A percentile compares a stretch with the other conserved stretches of the same genome.
Evolutionary conservation across 2,329 filamentous ascomycete genomes (phyloP).

Genomic region (Pseudogymnoascus destructans): DNA sequence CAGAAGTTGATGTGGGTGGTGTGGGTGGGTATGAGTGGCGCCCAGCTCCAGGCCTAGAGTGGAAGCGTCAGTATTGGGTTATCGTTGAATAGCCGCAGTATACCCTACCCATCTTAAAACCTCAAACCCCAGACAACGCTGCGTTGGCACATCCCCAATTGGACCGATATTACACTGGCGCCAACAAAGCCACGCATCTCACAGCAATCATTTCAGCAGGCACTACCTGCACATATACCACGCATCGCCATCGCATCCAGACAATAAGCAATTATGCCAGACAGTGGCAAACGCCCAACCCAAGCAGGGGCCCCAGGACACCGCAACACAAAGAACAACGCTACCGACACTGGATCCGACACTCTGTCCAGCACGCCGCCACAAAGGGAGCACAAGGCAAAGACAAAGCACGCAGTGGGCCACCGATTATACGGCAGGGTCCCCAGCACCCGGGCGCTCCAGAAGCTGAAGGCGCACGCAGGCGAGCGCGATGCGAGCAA

Average conservation of each 20-base stretch:
- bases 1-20: not conserved
- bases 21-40: not conserved
- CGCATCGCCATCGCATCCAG: not conserved
- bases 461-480: constrained; percentile 21
- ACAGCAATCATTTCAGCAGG: not conserved
- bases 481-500: constrained; percentile 15
- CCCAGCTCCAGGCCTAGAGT: constrained; percentile 6
- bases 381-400: constrained; percentile 17
- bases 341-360: constrained; percentile 12
- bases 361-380: constrained; percentile 20
- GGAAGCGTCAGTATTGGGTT: not conserved
- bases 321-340: constrained; percentile 1
- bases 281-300: not conserved
- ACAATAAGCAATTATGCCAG: constrained; percentile 8
- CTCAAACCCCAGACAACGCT: constrained; percentile 5
- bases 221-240: constrained; percentile 5
- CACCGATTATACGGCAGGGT: constrained; percentile 20
- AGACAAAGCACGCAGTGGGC: constrained; percentile 24
- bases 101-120: not conserved
- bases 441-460: constrained; percentile 22
- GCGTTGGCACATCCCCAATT: constrained; percentile 6
- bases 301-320: constrained; percentile 4
- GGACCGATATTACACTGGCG: not conserved
- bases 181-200: not conserved
- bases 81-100: not conserved